Percentiles rank a stretch among this genome's conserved stretches.
phyloP scores from a whole-genome alignment of 345 rosid genomes.

The Clarkia xantiana region DNA sequence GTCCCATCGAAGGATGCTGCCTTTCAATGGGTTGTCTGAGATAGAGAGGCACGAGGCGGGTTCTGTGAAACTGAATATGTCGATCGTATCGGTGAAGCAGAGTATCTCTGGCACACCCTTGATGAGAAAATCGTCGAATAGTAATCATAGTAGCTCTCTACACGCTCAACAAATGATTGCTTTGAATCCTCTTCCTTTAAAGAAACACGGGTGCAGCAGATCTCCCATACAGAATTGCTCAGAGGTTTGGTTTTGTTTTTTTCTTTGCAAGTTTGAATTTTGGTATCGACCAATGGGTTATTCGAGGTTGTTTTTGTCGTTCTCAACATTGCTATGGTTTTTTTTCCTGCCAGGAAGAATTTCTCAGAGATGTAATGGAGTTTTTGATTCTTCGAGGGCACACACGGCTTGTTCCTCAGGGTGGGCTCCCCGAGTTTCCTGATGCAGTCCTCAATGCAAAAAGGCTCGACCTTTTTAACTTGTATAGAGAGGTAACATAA shows the following conservation, averaged over 20 bases:
- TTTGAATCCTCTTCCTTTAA: constrained; percentile 81
- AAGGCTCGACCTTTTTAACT: constrained; percentile 89
- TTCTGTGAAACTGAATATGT: constrained; percentile 45
- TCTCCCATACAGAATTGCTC: constrained; percentile 85
- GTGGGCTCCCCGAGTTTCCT: constrained; percentile 86
- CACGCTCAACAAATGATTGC: constrained; percentile 90
- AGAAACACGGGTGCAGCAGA: constrained; percentile 97
- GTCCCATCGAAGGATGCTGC: constrained; percentile 54
- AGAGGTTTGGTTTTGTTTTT: constrained; percentile 46
- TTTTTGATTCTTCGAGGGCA: constrained; percentile 88
- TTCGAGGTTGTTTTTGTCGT: neutral
- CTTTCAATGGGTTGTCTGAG: constrained; percentile 64
- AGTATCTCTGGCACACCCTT: constrained; percentile 34
- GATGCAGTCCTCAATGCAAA: constrained; percentile 93
- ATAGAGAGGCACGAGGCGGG: constrained; percentile 65
- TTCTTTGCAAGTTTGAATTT: no score
- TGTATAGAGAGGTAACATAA: constrained; percentile 79
- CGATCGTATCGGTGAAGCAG: constrained; percentile 51
- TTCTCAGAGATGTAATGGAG: constrained; percentile 94
- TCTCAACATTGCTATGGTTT: no score
- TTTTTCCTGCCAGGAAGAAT: constrained; percentile 55
- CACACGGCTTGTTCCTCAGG: constrained; percentile 93
- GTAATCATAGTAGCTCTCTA: constrained; percentile 34
- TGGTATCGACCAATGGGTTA: neutral
- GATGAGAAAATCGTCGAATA: constrained; percentile 44